These are phyloP conservation scores for Leavenworthia alabamica DNA, from an alignment of 345 rosid species.

Conservation along the genomic window DNA sequence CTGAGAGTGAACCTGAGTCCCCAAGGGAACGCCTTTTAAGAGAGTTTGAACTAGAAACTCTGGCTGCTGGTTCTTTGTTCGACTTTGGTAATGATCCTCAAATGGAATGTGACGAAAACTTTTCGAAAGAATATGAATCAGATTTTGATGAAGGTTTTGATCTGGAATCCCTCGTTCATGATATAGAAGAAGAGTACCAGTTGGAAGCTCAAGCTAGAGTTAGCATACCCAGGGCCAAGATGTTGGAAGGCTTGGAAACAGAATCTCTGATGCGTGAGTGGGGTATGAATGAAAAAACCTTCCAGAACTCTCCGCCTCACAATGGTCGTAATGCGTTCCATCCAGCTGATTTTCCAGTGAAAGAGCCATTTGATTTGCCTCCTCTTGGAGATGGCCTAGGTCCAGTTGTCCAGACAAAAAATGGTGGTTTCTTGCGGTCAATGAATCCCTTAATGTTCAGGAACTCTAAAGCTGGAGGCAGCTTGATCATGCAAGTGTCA, in stretches of 20 bases:
- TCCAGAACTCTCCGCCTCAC: slow-evolving; percentile 62
- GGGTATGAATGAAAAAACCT: slow-evolving; percentile 77
- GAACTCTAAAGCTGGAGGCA: slow-evolving; percentile 60
- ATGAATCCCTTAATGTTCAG: slow-evolving; percentile 68
- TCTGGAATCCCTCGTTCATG: slow-evolving; percentile 44
- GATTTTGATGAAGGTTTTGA: slow-evolving; percentile 44
- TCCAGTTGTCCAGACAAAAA: slow-evolving; percentile 68
- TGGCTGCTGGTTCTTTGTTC: slow-evolving; percentile 60
- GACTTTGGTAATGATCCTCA: slow-evolving; percentile 43
- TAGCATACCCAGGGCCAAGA: slow-evolving; percentile 48
- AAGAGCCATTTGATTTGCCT: slow-evolving; percentile 54
- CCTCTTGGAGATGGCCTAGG: slow-evolving; percentile 83
- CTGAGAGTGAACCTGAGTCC: slow-evolving; percentile 87
- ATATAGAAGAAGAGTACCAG: slow-evolving; percentile 53
- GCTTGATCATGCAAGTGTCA: slow-evolving; percentile 90
- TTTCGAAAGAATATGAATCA: slow-evolving; percentile 30
- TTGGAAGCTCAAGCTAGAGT: slow-evolving; percentile 37
- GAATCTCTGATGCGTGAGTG: slow-evolving; percentile 86
- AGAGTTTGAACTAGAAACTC: slow-evolving; percentile 76
- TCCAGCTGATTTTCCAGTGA: slow-evolving; percentile 52
- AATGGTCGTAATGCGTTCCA: slow-evolving; percentile 41
- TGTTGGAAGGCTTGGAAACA: slow-evolving; percentile 74
- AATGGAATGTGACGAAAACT: slow-evolving; percentile 35
- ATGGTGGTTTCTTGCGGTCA: slow-evolving; percentile 80
- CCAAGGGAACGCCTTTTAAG: slow-evolving; percentile 85